Percentiles rank a stretch among this genome's conserved stretches.
Evolutionary conservation across 1,284 basidiomycete species (phyloP).

Genomic region (Trametes versicolor): DNA sequence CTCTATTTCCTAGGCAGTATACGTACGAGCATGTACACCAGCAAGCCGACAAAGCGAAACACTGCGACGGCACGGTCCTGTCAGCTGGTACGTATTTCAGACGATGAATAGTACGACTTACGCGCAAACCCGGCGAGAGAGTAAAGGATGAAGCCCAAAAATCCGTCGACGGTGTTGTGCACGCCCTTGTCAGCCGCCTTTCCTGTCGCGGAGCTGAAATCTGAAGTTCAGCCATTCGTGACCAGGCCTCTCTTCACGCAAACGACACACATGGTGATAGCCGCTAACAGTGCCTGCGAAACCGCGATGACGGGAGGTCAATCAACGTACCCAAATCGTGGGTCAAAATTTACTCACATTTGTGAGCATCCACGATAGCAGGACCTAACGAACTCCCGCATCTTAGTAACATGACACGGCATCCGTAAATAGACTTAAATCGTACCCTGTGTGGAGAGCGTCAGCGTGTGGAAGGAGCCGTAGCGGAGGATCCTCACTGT

Average conservation of each 20-base stretch:
- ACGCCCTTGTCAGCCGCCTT: constrained; percentile 55
- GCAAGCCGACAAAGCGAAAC: constrained; percentile 83
- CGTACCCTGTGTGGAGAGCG: no score
- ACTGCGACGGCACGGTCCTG: constrained; percentile 53
- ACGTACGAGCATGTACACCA: constrained; percentile 82
- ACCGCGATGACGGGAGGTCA: constrained; percentile 9
- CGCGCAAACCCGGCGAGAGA: constrained; percentile 88
- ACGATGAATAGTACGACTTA: constrained; percentile 56
- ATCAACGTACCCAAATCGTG: no score
- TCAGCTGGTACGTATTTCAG: constrained; percentile 14
- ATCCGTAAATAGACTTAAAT: constrained; percentile 41
- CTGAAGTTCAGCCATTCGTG: constrained; percentile 31
- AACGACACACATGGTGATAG: constrained; percentile 66
- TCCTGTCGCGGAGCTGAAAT: constrained; percentile 57
- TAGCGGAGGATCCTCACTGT: no score
- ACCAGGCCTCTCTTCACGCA: constrained; percentile 14
- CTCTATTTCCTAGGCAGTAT: no score
- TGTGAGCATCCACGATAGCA: constrained; percentile 85
- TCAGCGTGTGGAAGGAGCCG: constrained; percentile 23
- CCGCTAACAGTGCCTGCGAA: constrained; percentile 73
- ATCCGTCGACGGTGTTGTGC: constrained; percentile 69
- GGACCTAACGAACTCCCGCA: constrained; percentile 51
- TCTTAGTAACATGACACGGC: constrained; percentile 22
- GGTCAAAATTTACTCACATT: constrained; percentile 61
- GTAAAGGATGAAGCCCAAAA: constrained; percentile 84